These are phyloP conservation scores for Aureobasidium subglaciale DNA, from an alignment of 2,329 filamentous ascomycete genomes.

Conservation along the genomic window DNA sequence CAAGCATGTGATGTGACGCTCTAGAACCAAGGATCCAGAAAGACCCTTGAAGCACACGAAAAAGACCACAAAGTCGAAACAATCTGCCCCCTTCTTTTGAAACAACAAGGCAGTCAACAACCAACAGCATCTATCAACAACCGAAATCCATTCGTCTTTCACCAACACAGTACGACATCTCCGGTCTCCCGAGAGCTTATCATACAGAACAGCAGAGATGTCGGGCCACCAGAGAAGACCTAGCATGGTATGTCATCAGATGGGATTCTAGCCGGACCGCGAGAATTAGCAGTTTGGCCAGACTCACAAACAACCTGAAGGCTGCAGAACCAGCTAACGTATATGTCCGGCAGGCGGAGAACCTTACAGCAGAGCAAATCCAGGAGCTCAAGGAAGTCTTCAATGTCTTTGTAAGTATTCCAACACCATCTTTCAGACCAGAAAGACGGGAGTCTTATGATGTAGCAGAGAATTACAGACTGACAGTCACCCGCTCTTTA, in stretches of 20 bases:
- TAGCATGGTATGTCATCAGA: conserved; percentile 11
- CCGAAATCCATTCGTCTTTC: too few relatives aligned
- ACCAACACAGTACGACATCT: too few relatives aligned
- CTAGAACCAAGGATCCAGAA: not conserved
- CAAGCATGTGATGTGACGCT: conserved; percentile 11
- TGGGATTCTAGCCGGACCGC: not conserved
- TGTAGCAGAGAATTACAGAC: not conserved
- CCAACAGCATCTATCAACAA: not conserved
- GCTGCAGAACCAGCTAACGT: not conserved
- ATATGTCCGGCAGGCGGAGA: not conserved
- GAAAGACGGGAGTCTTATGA: not conserved
- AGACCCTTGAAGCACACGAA: conserved; percentile 8
- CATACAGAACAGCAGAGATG: not conserved
- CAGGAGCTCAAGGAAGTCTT: conserved; percentile 14
- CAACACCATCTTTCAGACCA: too few relatives aligned
- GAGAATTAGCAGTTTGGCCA: not conserved
- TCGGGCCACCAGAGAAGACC: conserved; percentile 9
- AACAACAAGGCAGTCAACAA: conserved; percentile 6
- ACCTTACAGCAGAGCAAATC: conserved; percentile 9
- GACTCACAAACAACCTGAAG: not conserved
- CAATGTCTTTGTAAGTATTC: conserved; percentile 10
- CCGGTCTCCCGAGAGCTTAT: not conserved
- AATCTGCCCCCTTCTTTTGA: not conserved
- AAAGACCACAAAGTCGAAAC: conserved; percentile 10
- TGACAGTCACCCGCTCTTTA: not conserved